Conservation (phyloP, 1,139 yeast genomes). For the Geotrichum europaeum region DNA sequence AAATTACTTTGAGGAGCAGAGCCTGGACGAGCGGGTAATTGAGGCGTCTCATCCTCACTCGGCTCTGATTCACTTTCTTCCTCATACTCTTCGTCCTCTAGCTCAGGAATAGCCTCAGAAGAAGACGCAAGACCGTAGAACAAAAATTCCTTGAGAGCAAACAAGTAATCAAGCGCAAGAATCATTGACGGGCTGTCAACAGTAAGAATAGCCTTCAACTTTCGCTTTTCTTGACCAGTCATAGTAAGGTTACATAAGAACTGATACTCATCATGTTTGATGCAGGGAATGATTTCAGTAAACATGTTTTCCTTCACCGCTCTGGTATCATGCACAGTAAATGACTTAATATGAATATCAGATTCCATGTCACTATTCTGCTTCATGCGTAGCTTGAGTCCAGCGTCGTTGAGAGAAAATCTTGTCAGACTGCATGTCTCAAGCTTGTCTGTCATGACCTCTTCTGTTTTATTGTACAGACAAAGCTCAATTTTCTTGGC, state of each 20-base stretch:
- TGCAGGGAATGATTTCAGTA: constrained; percentile 72
- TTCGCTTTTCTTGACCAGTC: constrained; percentile 10
- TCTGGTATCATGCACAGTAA: constrained; percentile 74
- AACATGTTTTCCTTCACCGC: constrained; percentile 57
- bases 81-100: constrained; percentile 8
- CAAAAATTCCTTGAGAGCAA: constrained; percentile 64
- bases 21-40: neutral
- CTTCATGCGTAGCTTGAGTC: constrained; percentile 45
- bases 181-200: constrained; percentile 78
- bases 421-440: constrained; percentile 48
- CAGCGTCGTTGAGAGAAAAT: constrained; percentile 58
- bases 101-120: constrained; percentile 16
- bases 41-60: constrained; percentile 17
- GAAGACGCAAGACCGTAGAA: constrained; percentile 39
- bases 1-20: neutral
- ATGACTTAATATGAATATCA: constrained; percentile 61
- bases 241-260: constrained; percentile 49
- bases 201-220: constrained; percentile 50
- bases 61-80: constrained; percentile 17
- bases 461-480: constrained; percentile 53
- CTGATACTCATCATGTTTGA: constrained; percentile 59
- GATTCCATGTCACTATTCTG: constrained; percentile 55
- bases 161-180: constrained; percentile 77
- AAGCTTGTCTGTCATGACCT: constrained; percentile 30
- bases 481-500: constrained; percentile 62